Evolutionary conservation across 306 rosid species (phyloP).

Genomic region (Pyrus communis): DNA sequence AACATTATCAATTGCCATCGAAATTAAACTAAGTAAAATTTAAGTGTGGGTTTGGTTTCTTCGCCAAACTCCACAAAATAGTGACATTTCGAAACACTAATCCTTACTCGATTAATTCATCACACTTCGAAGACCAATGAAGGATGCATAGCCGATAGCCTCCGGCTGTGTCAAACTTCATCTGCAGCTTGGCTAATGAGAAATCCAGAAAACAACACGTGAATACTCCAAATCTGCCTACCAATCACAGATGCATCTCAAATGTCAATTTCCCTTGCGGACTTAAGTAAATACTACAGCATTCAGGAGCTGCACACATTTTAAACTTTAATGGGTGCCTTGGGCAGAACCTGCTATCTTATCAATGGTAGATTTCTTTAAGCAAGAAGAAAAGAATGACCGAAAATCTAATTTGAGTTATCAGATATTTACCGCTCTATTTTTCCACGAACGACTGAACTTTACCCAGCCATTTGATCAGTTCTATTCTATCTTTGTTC

Average conservation of each 20-base stretch:
- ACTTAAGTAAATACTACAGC: neutral
- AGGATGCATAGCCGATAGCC: neutral
- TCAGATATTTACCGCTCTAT: constrained; percentile 13
- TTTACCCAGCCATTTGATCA: constrained; percentile 51
- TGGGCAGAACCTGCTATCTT: neutral
- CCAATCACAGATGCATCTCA: no score
- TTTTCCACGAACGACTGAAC: constrained; percentile 53
- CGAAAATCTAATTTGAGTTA: neutral
- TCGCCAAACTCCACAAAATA: no score
- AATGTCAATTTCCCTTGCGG: neutral
- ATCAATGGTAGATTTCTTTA: neutral
- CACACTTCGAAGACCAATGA: no score
- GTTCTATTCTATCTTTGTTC: constrained; percentile 84
- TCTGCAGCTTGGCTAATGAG: neutral
- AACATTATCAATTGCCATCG: no score
- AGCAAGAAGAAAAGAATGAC: neutral
- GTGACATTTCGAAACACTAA: no score
- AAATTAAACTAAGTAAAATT: no score
- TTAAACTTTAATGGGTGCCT: neutral
- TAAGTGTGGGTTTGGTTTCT: no score
- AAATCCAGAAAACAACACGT: neutral
- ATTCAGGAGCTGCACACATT: neutral
- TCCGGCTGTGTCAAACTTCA: neutral
- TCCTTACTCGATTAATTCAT: no score
- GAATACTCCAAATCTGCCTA: neutral